A percentile compares a stretch with the other conserved stretches of the same genome.
Evolutionary conservation across 2,329 filamentous ascomycete species (phyloP).

Genomic region (Juglanconis juglandina): DNA sequence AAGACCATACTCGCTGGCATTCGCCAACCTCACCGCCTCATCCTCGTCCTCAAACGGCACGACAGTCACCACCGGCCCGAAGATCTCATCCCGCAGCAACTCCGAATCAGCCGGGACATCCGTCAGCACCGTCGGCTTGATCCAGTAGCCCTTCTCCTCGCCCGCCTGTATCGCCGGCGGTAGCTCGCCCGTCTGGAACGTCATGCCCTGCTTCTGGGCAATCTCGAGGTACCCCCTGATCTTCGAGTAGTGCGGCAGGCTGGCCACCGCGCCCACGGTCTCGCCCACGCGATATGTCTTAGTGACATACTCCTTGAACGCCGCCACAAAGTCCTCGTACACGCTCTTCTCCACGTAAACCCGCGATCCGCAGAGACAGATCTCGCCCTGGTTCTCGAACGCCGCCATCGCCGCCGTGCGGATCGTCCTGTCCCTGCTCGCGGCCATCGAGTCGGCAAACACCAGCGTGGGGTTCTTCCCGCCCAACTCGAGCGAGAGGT

Average conservation of each 20-base stretch:
- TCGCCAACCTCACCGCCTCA: conserved; percentile 26
- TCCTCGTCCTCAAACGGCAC: conserved; percentile 31
- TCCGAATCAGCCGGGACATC: conserved; percentile 23
- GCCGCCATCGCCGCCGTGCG: conserved; percentile 35
- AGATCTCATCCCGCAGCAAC: conserved; percentile 37
- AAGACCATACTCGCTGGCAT: conserved; percentile 29
- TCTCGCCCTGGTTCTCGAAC: conserved; percentile 34
- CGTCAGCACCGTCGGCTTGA: conserved; percentile 26
- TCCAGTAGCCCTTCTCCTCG: conserved; percentile 25
- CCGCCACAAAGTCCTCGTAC: conserved; percentile 36
- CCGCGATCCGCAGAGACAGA: conserved; percentile 38
- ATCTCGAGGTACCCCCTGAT: conserved; percentile 25
- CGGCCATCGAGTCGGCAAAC: conserved; percentile 42
- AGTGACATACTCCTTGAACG: conserved; percentile 22
- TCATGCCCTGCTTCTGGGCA: conserved; percentile 23
- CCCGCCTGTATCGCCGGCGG: conserved; percentile 17
- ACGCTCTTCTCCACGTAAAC: conserved; percentile 48
- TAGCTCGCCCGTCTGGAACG: conserved; percentile 23
- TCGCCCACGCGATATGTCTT: conserved; percentile 22
- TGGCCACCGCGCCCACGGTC: conserved; percentile 28
- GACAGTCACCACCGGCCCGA: conserved; percentile 41
- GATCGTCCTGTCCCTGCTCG: conserved; percentile 51
- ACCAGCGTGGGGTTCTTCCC: conserved; percentile 52
- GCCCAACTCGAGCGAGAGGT: conserved; percentile 34
- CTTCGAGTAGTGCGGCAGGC: conserved; percentile 27